A percentile compares a stretch with the other conserved stretches of the same genome.
Conservation (phyloP, 2,329 filamentous ascomycete genomes). For the Lachnellula suecica region DNA sequence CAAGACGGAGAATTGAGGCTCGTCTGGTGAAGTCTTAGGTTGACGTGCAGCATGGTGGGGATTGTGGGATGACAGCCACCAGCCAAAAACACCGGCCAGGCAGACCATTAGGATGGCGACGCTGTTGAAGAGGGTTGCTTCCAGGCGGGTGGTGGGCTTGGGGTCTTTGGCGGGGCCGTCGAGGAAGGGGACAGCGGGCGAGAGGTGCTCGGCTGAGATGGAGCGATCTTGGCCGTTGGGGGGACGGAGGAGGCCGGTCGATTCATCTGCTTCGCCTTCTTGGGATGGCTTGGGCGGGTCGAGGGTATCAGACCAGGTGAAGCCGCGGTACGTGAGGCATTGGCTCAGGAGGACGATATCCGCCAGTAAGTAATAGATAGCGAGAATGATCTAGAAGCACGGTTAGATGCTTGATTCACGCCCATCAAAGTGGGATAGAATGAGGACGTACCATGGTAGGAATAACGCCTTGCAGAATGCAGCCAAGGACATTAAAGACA, state of each 20-base stretch:
- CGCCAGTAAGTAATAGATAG: constrained; percentile 88
- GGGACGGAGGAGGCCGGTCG: constrained; percentile 47
- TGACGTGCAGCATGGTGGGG: neutral
- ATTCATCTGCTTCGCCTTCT: constrained; percentile 47
- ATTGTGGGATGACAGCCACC: constrained; percentile 65
- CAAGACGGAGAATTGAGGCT: constrained; percentile 68
- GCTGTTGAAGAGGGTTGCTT: constrained; percentile 70
- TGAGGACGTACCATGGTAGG: constrained; percentile 75
- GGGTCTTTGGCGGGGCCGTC: constrained; percentile 41
- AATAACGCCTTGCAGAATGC: constrained; percentile 84
- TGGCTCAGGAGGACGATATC: constrained; percentile 86
- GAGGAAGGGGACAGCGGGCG: constrained; percentile 79
- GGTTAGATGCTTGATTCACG: neutral
- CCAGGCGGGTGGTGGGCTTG: constrained; percentile 49
- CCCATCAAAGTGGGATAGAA: neutral
- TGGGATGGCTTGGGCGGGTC: constrained; percentile 38
- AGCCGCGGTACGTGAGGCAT: constrained; percentile 94
- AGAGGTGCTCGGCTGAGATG: constrained; percentile 67
- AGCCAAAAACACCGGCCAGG: constrained; percentile 78
- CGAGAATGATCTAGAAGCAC: constrained; percentile 69
- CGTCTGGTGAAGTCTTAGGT: constrained; percentile 22
- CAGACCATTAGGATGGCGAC: constrained; percentile 79
- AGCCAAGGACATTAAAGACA: constrained; percentile 95
- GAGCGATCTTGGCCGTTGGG: constrained; percentile 41
- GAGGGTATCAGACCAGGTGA: constrained; percentile 62